Conservation (phyloP, 345 rosid species). For the Orychophragmus violaceus region DNA sequence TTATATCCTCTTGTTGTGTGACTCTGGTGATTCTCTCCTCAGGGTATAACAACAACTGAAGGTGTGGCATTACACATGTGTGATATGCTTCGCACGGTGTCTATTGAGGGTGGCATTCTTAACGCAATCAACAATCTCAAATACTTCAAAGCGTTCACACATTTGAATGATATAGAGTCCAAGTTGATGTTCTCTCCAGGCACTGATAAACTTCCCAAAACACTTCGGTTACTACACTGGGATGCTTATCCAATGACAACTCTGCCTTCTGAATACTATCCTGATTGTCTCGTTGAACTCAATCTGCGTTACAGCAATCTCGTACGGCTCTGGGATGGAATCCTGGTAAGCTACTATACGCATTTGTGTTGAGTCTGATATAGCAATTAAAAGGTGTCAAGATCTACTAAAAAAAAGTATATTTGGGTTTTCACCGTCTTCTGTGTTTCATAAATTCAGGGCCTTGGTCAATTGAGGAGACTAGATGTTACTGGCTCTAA, state of each 20-base stretch:
- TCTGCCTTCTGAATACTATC: background rate
- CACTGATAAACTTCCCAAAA: background rate
- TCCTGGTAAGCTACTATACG: background rate
- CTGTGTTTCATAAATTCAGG: background rate
- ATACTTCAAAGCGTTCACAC: conserved; percentile 9
- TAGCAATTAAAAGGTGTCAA: background rate
- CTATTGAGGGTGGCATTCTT: background rate
- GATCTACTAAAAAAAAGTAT: background rate
- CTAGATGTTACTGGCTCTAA: conserved; percentile 18
- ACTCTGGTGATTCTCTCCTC: background rate
- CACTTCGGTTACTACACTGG: conserved; percentile 6
- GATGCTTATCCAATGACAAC: conserved; percentile 6
- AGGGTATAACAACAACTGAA: background rate
- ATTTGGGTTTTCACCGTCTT: background rate
- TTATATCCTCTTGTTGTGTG: background rate
- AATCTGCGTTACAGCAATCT: conserved; percentile 7
- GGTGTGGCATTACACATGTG: conserved; percentile 17
- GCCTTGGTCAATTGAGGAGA: background rate
- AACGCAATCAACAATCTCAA: background rate
- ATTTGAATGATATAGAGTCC: background rate
- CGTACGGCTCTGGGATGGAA: background rate
- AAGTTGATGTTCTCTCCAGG: background rate
- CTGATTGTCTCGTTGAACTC: background rate
- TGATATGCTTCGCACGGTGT: background rate
- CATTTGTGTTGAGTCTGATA: background rate